phyloP scores from a whole-genome alignment of 2,329 filamentous ascomycete genomes.

The Fusarium coicis region DNA sequence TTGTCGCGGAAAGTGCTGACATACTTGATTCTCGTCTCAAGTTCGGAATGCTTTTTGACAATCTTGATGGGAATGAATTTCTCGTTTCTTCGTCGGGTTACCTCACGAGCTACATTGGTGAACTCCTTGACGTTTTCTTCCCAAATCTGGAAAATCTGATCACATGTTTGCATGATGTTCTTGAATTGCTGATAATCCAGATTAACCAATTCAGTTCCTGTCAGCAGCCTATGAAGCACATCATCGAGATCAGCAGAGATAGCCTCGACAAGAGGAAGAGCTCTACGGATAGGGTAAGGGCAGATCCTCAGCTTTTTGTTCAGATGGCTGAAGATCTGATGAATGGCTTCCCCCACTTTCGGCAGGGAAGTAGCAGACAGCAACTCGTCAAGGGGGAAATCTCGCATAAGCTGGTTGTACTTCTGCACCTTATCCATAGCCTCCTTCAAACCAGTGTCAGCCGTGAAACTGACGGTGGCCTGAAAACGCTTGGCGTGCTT shows the following conservation, averaged over 20 bases:
- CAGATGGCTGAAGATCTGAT: constrained; percentile 90
- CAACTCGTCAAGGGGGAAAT: constrained; percentile 95
- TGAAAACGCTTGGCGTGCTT: constrained; percentile 98
- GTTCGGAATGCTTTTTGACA: constrained; percentile 83
- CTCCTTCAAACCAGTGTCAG: constrained; percentile 95
- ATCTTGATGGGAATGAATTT: constrained; percentile 99
- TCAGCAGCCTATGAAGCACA: constrained; percentile 84
- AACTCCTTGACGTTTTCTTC: constrained; percentile 98
- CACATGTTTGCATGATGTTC: constrained; percentile 82
- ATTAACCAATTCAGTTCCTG: constrained; percentile 89
- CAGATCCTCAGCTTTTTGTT: constrained; percentile 98
- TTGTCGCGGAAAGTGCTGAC: constrained; percentile 95
- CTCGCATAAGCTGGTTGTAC: constrained; percentile 98
- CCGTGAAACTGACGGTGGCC: constrained; percentile 94
- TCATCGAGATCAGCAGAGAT: constrained; percentile 94
- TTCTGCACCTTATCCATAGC: constrained; percentile 96
- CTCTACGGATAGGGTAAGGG: constrained; percentile 92
- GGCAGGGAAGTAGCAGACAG: constrained; percentile 89
- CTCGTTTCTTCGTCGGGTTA: constrained; percentile 91
- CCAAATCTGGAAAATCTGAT: constrained; percentile 90
- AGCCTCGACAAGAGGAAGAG: constrained; percentile 92
- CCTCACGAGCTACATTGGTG: constrained; percentile 95
- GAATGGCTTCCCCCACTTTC: constrained; percentile 89
- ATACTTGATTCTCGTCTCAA: constrained; percentile 91
- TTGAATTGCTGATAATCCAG: constrained; percentile 93